phyloP scores from a whole-genome alignment of 129 eudicot genomes.

The Tagetes erecta region DNA sequence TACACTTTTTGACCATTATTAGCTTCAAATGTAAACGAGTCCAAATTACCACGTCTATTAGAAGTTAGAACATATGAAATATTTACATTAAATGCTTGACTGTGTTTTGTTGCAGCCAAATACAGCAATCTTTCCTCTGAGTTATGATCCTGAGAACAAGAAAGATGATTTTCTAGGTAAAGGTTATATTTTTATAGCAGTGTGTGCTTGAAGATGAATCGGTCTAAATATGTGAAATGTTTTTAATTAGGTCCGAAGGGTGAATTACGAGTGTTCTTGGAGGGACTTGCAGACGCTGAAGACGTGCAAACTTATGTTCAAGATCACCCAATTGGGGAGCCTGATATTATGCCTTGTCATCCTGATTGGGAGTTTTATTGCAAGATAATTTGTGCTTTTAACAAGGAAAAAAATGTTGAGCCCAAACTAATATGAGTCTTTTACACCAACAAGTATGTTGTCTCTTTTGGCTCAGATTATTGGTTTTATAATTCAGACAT shows the following conservation, averaged over 20 bases:
- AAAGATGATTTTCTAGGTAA: constrained; percentile 47
- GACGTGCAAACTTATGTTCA: constrained; percentile 56
- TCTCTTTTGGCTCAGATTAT: background rate
- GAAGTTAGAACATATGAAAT: background rate
- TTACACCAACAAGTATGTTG: too few species aligned
- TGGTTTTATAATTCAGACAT: background rate
- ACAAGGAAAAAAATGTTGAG: background rate
- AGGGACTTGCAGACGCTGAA: constrained; percentile 55
- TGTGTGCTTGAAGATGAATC: background rate
- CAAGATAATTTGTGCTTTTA: constrained; percentile 24
- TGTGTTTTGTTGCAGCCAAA: constrained; percentile 53
- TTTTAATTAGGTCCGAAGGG: constrained; percentile 51
- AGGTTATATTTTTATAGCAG: background rate
- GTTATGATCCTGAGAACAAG: constrained; percentile 33
- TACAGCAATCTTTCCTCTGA: constrained; percentile 42
- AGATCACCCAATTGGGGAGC: constrained; percentile 46
- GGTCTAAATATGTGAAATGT: constrained; percentile 19
- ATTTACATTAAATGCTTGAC: background rate
- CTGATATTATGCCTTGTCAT: constrained; percentile 44
- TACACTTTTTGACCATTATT: background rate
- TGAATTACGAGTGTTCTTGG: constrained; percentile 41
- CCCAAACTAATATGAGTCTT: constrained; percentile 10
- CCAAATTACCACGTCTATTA: background rate
- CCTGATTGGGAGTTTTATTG: constrained; percentile 48
- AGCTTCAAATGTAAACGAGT: background rate